Percentiles rank a stretch among this genome's conserved stretches.
Conservation (phyloP, 2,329 filamentous ascomycete species). For the Hypomyces perniciosus region DNA sequence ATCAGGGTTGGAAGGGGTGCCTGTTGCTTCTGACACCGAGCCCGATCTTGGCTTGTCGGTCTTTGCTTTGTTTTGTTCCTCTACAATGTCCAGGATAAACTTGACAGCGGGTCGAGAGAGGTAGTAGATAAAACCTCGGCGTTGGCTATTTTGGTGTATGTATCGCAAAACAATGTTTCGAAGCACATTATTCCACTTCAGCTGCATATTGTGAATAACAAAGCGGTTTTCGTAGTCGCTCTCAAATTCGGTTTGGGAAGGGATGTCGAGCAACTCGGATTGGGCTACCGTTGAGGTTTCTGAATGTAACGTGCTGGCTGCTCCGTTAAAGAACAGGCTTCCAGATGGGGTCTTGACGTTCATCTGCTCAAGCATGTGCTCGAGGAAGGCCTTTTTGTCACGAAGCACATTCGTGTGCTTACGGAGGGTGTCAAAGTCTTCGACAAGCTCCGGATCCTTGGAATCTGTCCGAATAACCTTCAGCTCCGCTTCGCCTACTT, state of each 20-base stretch:
- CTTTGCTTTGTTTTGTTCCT: slow-evolving; percentile 79
- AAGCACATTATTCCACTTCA: slow-evolving; percentile 97
- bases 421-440: slow-evolving; percentile 55
- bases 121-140: slow-evolving; percentile 95
- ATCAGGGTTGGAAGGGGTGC: slow-evolving; percentile 31
- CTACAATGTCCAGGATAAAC: slow-evolving; percentile 95
- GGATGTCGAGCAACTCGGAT: slow-evolving; percentile 54
- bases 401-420: slow-evolving; percentile 50
- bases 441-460: slow-evolving; percentile 44
- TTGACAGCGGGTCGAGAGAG: slow-evolving; percentile 93
- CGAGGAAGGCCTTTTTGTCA: slow-evolving; percentile 53
- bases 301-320: slow-evolving; percentile 25
- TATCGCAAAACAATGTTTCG: slow-evolving; percentile 96
- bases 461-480: slow-evolving; percentile 48
- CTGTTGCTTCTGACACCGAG: slow-evolving; percentile 23
- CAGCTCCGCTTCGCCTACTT: slow-evolving; percentile 70
- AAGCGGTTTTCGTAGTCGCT: slow-evolving; percentile 98
- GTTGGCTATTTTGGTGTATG: slow-evolving; percentile 93
- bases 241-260: slow-evolving; percentile 71
- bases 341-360: slow-evolving; percentile 30
- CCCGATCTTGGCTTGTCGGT: slow-evolving; percentile 25
- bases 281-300: slow-evolving; percentile 45
- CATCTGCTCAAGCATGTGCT: slow-evolving; percentile 51
- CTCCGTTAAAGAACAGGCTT: slow-evolving; percentile 21
- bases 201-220: slow-evolving; percentile 92